phyloP scores from a whole-genome alignment of 768 basidiomycete genomes.

The Pisolithus albus region DNA sequence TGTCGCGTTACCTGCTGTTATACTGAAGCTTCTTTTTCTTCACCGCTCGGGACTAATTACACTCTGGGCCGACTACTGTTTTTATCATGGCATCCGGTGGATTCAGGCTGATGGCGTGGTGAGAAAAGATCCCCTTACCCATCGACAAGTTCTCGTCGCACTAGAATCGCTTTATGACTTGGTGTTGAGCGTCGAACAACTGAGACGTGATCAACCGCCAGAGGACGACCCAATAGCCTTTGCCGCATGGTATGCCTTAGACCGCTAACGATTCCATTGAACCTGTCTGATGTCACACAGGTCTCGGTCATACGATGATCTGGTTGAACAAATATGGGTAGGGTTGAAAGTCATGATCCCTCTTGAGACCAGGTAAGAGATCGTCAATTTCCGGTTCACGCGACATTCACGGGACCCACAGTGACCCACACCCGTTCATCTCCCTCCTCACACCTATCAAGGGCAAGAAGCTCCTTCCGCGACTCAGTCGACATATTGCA shows the following conservation, averaged over 20 bases:
- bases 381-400: neutral
- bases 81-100: neutral
- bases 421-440: conserved; percentile 94
- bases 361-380: conserved; percentile 76
- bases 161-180: conserved; percentile 84
- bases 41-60: neutral
- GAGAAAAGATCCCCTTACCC: conserved; percentile 66
- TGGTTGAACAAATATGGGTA: conserved; percentile 73
- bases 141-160: conserved; percentile 68
- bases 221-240: conserved; percentile 41
- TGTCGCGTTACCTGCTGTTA: conserved; percentile 6
- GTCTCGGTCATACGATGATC: conserved; percentile 48
- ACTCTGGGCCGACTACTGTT: neutral
- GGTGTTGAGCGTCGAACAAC: conserved; percentile 78
- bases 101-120: conserved; percentile 55
- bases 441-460: conserved; percentile 83
- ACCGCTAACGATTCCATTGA: neutral
- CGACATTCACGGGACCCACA: conserved; percentile 21
- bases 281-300: conserved; percentile 29
- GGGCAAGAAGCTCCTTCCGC: conserved; percentile 87
- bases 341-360: conserved; percentile 82
- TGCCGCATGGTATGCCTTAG: conserved; percentile 38
- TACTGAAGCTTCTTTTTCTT: conserved; percentile 2
- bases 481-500: conserved; percentile 78
- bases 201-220: conserved; percentile 69